Conservation (phyloP, 163 green algal genomes). For the Volvox carteri region DNA sequence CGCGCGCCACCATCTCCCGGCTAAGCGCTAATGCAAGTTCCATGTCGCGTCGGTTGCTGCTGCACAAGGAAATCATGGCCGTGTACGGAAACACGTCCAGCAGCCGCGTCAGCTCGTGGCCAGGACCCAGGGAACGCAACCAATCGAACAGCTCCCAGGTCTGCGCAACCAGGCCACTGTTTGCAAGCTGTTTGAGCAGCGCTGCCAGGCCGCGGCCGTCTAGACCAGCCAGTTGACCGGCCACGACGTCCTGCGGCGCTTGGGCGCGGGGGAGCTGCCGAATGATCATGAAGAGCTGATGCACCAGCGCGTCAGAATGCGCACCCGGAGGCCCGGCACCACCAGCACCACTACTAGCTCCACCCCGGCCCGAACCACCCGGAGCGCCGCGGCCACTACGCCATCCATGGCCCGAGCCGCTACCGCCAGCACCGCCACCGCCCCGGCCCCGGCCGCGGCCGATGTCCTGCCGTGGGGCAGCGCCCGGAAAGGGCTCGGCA, state of each 20-base stretch:
- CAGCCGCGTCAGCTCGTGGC: slow-evolving; percentile 33
- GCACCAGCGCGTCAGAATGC: neutral
- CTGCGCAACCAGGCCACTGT: neutral
- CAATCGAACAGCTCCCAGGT: slow-evolving; percentile 50
- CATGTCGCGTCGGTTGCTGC: slow-evolving; percentile 40
- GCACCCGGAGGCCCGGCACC: neutral
- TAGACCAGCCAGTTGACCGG: neutral
- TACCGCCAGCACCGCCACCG: neutral
- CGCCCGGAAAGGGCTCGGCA: neutral
- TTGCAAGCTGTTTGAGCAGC: slow-evolving; percentile 41
- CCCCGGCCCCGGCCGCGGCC: neutral
- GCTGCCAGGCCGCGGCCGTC: slow-evolving; percentile 1
- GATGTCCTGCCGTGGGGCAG: neutral
- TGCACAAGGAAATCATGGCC: slow-evolving; percentile 68
- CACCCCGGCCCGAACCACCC: neutral
- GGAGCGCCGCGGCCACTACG: neutral
- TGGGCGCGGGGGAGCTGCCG: slow-evolving; percentile 18
- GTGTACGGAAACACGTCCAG: slow-evolving; percentile 66
- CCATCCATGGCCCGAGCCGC: neutral
- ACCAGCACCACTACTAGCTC: neutral
- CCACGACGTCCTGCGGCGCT: slow-evolving; percentile 24
- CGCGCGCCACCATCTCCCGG: slow-evolving; percentile 66
- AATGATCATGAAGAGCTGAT: slow-evolving; percentile 5
- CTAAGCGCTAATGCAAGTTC: slow-evolving; percentile 64
- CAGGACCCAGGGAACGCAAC: neutral